phyloP scores from a whole-genome alignment of 805 yeast species.

The Wickerhamomyces hampshirensis region DNA sequence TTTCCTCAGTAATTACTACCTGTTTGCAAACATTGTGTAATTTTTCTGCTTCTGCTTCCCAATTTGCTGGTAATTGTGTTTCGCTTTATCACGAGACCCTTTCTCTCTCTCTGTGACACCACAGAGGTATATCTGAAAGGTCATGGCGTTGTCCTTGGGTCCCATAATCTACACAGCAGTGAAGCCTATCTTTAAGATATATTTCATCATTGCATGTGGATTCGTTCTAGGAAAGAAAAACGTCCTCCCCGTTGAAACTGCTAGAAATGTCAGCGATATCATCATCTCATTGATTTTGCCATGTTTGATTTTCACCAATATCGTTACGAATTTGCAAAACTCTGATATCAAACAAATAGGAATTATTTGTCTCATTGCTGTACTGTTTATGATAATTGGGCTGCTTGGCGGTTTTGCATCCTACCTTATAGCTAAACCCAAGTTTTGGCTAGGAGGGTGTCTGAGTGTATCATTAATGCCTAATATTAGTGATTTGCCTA shows the following conservation, averaged over 20 bases:
- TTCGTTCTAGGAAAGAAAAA: constrained; percentile 53
- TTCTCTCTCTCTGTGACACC: too few species aligned
- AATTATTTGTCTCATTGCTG: constrained; percentile 49
- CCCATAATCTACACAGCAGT: constrained; percentile 52
- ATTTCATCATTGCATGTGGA: constrained; percentile 67
- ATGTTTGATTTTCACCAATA: constrained; percentile 56
- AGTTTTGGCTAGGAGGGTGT: constrained; percentile 67
- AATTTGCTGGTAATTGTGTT: too few species aligned
- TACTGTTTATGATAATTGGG: constrained; percentile 48
- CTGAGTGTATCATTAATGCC: constrained; percentile 68
- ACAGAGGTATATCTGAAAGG: too few species aligned
- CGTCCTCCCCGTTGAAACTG: constrained; percentile 56
- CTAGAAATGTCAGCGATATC: constrained; percentile 58
- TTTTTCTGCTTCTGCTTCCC: too few species aligned
- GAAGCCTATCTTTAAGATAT: constrained; percentile 73
- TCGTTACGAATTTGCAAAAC: constrained; percentile 56
- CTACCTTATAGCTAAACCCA: constrained; percentile 35
- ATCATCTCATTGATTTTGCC: constrained; percentile 63
- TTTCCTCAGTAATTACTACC: too few species aligned
- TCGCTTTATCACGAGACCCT: too few species aligned
- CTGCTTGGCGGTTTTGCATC: constrained; percentile 34
- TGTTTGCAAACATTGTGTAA: too few species aligned
- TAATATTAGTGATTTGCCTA: constrained; percentile 72
- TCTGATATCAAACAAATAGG: constrained; percentile 68
- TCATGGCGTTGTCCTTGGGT: too few species aligned